These are phyloP conservation scores for Fusarium ramigenum DNA, from an alignment of 2,329 filamentous ascomycete genomes.

Conservation along the genomic window DNA sequence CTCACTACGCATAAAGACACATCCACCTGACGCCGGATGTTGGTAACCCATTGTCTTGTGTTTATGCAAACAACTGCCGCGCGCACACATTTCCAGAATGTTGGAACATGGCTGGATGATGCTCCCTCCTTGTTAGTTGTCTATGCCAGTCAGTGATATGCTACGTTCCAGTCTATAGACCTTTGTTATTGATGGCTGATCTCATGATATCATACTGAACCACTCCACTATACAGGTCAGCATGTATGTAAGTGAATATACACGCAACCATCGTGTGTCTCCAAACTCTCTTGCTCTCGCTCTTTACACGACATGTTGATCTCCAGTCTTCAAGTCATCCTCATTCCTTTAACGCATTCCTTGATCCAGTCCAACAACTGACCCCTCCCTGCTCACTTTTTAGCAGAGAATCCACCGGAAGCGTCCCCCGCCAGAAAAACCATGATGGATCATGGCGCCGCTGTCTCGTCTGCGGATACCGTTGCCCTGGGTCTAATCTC, in stretches of 20 bases:
- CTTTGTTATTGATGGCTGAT: background rate
- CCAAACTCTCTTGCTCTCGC: background rate
- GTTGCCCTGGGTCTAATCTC: conserved; percentile 13
- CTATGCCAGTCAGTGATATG: background rate
- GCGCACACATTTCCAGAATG: background rate
- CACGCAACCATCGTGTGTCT: background rate
- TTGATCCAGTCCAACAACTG: background rate
- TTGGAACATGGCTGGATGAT: background rate
- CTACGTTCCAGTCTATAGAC: background rate
- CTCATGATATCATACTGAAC: background rate
- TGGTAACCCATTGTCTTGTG: conserved; percentile 3
- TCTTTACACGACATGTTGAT: background rate
- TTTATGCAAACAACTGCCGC: conserved; percentile 20
- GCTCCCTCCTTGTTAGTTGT: background rate
- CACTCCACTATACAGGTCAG: background rate
- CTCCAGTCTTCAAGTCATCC: background rate
- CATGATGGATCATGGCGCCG: conserved; percentile 8
- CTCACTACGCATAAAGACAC: conserved; percentile 23
- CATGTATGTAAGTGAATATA: background rate
- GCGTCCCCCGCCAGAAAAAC: conserved; percentile 25
- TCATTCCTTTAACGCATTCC: background rate
- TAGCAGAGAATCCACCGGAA: conserved; percentile 25
- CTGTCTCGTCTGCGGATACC: conserved; percentile 29
- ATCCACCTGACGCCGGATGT: conserved; percentile 30
- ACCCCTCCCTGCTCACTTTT: conserved; percentile 17